Percentiles rank a stretch among this genome's conserved stretches.
Conservation (phyloP, 257 asterid species). For the Nicotiana sylvestris region DNA sequence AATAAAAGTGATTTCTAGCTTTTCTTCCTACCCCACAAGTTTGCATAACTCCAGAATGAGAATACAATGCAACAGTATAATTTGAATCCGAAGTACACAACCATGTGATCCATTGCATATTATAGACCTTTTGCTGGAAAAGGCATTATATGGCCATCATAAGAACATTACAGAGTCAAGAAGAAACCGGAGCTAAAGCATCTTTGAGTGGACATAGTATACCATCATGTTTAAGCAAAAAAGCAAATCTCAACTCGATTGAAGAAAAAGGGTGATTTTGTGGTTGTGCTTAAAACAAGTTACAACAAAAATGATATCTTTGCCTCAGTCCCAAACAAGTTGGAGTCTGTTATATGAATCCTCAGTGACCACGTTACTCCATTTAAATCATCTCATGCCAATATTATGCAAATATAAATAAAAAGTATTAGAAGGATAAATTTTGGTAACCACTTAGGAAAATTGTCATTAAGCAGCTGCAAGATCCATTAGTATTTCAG, state of each 20-base stretch:
- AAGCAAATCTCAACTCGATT: not conserved
- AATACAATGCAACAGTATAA: not conserved
- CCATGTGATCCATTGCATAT: not conserved
- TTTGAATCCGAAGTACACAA: not conserved
- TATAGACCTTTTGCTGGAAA: not conserved
- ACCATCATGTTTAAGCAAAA: not conserved
- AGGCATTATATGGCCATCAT: not conserved
- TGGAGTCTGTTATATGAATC: too few species aligned
- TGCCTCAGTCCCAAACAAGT: too few species aligned
- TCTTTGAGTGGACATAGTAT: not conserved
- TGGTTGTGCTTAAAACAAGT: not conserved
- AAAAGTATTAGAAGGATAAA: not conserved
- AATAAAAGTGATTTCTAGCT: not conserved
- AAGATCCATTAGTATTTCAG: not conserved
- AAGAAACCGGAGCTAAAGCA: not conserved
- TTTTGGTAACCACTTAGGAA: not conserved
- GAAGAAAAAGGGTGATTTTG: not conserved
- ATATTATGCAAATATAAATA: too few species aligned
- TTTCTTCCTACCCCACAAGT: not conserved
- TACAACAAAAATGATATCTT: too few species aligned
- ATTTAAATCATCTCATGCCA: too few species aligned
- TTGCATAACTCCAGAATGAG: not conserved
- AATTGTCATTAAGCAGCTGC: not conserved
- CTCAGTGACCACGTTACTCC: too few species aligned
- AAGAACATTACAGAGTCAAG: not conserved